Conservation (phyloP, 176 grass and related monocot genomes). For the Eragrostis nindensis region DNA sequence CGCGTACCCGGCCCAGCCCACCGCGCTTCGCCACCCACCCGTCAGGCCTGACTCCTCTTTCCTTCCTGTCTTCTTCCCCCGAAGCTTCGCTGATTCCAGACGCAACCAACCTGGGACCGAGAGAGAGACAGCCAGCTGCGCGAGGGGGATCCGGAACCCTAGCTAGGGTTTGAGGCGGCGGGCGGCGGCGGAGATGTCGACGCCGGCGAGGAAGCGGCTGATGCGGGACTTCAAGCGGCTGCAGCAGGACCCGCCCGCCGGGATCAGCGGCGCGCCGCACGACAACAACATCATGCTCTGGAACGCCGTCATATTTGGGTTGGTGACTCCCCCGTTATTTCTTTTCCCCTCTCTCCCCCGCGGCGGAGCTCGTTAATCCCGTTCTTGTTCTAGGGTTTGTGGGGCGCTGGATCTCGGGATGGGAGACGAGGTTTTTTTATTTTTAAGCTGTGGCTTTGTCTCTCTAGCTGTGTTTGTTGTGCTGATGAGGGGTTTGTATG, state of each 20-base stretch:
- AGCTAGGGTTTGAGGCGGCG: constrained; percentile 35
- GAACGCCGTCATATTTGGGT: constrained; percentile 99
- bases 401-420: constrained; percentile 35
- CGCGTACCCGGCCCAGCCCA: not conserved
- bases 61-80: not conserved
- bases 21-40: not conserved
- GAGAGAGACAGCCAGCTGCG: not conserved
- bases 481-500: constrained; percentile 21
- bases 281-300: constrained; percentile 99
- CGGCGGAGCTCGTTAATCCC: no score
- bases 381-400: constrained; percentile 14
- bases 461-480: not conserved
- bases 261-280: constrained; percentile 91
- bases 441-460: not conserved
- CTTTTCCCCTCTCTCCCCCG: not conserved
- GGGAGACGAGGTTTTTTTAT: not conserved
- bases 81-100: constrained; percentile 39
- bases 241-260: constrained; percentile 95
- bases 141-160: constrained; percentile 36
- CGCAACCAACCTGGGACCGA: constrained; percentile 28
- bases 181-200: constrained; percentile 69
- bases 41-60: not conserved
- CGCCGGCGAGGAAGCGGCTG: constrained; percentile 95
- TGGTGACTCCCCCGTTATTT: not conserved
- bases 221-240: constrained; percentile 99